Conservation (phyloP, 1,284 basidiomycete genomes). For the Cutaneotrichosporon dermatis region DNA sequence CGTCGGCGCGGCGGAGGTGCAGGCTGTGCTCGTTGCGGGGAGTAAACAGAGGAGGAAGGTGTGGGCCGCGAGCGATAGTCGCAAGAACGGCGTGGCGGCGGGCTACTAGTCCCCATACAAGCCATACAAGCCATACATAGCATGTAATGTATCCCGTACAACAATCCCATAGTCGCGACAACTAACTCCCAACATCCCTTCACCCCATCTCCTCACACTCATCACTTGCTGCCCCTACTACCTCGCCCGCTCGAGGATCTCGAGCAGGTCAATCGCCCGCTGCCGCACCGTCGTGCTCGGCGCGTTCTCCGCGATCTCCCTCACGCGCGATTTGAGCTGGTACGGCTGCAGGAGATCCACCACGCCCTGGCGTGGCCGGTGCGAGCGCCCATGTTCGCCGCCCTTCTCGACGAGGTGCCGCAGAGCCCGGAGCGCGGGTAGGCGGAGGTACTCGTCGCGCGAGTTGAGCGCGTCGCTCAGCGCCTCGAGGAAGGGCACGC, state of each 20-base stretch:
- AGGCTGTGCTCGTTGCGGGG: slow-evolving; percentile 57
- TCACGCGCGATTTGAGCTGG: slow-evolving; percentile 32
- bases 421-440: slow-evolving; percentile 37
- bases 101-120: slow-evolving; percentile 30
- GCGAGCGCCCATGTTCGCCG: slow-evolving; percentile 17
- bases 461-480: slow-evolving; percentile 22
- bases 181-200: no score
- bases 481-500: slow-evolving; percentile 34
- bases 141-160: neutral
- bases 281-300: slow-evolving; percentile 28
- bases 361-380: slow-evolving; percentile 34
- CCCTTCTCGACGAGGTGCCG: slow-evolving; percentile 43
- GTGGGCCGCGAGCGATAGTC: slow-evolving; percentile 36
- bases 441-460: slow-evolving; percentile 30
- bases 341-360: slow-evolving; percentile 41
- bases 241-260: slow-evolving; percentile 29
- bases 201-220: no score
- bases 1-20: slow-evolving; percentile 52
- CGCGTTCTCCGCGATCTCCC: slow-evolving; percentile 27
- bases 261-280: slow-evolving; percentile 25
- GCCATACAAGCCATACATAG: neutral
- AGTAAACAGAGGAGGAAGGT: slow-evolving; percentile 44
- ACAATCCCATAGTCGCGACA: no score
- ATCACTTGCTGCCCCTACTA: neutral
- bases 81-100: slow-evolving; percentile 47